Percentiles rank a stretch among this genome's conserved stretches.
Evolutionary conservation across 257 asterid genomes (phyloP).

Genomic region (Buddleja alternifolia): DNA sequence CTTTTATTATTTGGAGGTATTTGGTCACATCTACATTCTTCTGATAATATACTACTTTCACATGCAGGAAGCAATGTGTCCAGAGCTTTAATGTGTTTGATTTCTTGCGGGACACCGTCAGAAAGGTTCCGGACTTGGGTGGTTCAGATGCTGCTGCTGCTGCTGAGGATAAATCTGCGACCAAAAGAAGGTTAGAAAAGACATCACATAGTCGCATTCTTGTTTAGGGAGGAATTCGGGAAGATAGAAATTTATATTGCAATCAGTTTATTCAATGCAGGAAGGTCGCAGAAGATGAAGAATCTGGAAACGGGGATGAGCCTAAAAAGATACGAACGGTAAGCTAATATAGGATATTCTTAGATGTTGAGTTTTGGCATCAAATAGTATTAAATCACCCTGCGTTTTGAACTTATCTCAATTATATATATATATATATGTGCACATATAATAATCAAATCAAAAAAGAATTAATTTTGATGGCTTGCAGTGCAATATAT

Average conservation of each 20-base stretch:
- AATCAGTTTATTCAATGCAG: constrained; percentile 34
- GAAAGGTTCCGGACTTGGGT: constrained; percentile 63
- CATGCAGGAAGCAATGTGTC: constrained; percentile 64
- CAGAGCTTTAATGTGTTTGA: constrained; percentile 64
- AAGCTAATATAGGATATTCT: constrained; percentile 21
- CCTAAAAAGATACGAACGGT: constrained; percentile 41
- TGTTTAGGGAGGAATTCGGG: background rate
- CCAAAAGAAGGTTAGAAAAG: constrained; percentile 47
- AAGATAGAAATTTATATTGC: background rate
- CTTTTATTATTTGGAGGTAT: background rate
- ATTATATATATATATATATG: too few species aligned
- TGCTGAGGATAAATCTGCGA: constrained; percentile 42
- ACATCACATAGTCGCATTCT: background rate
- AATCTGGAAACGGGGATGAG: constrained; percentile 42
- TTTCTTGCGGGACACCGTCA: constrained; percentile 59
- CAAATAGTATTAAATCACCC: background rate
- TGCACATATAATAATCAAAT: too few species aligned
- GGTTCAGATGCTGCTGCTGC: constrained; percentile 53
- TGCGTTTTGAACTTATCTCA: background rate
- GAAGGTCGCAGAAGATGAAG: constrained; percentile 49
- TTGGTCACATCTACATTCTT: constrained; percentile 11
- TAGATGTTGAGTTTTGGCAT: background rate
- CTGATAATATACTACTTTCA: constrained; percentile 11
- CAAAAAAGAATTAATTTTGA: background rate
- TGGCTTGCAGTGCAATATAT: background rate